phyloP scores from a whole-genome alignment of 108 stramenopile species.

The Cyclotella baltica region DNA sequence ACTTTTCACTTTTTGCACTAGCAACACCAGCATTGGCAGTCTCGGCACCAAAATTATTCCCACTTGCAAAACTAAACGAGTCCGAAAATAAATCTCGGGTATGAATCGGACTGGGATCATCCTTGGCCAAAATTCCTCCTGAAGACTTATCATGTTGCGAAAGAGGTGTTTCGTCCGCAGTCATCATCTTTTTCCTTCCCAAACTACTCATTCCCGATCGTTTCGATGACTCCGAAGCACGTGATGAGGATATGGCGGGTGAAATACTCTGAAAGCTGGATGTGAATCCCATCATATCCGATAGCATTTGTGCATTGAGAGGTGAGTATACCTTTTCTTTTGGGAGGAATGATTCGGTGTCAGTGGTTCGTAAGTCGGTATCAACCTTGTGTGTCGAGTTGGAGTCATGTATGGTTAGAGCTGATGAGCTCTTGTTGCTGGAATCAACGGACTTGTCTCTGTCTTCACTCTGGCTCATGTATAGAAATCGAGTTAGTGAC shows the following conservation, averaged over 20 bases:
- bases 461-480: background rate
- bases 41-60: background rate
- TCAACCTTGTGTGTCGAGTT: too few species aligned
- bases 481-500: background rate
- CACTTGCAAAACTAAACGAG: too few species aligned
- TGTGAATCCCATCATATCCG: conserved; percentile 12
- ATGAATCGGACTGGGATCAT: too few species aligned
- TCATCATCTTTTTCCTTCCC: too few species aligned
- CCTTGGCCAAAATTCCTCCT: too few species aligned
- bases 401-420: too few species aligned
- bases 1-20: background rate
- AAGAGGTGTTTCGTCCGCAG: too few species aligned
- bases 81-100: background rate
- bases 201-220: too few species aligned
- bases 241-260: background rate
- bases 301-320: background rate
- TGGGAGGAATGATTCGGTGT: background rate
- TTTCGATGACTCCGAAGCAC: background rate
- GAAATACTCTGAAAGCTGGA: background rate
- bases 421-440: too few species aligned
- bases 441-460: too few species aligned
- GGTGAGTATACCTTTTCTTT: background rate
- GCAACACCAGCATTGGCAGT: background rate
- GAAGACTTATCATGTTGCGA: too few species aligned
- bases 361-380: background rate